Percentiles rank a stretch among this genome's conserved stretches.
Evolutionary conservation across 495 filamentous ascomycete genomes (phyloP).

Genomic region (Aspergillus avenaceus): DNA sequence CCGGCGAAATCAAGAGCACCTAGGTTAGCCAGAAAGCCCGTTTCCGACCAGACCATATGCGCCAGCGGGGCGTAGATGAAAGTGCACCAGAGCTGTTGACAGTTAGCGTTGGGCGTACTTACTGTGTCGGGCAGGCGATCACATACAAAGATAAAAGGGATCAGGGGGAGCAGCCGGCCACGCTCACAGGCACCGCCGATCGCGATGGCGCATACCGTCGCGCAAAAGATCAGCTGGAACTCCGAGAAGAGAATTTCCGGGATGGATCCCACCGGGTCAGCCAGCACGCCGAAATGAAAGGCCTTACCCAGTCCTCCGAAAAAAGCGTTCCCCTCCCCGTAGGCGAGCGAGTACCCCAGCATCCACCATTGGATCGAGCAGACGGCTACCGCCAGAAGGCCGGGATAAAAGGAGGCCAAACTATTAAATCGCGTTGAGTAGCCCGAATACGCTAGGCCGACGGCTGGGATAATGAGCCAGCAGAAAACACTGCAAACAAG

Average conservation of each 20-base stretch:
- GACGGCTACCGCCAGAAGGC: slow-evolving; percentile 35
- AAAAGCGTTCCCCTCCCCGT: slow-evolving; percentile 31
- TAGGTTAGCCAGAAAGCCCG: slow-evolving; percentile 30
- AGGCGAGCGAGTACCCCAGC: slow-evolving; percentile 40
- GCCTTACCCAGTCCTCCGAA: slow-evolving; percentile 36
- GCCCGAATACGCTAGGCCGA: slow-evolving; percentile 45
- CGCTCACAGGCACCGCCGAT: slow-evolving; percentile 46
- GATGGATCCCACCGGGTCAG: slow-evolving; percentile 37
- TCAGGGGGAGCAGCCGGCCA: slow-evolving; percentile 44
- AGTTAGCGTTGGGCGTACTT: neutral
- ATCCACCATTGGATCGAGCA: slow-evolving; percentile 47
- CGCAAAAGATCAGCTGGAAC: slow-evolving; percentile 51
- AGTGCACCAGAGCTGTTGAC: slow-evolving; percentile 36
- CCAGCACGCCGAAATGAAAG: slow-evolving; percentile 35
- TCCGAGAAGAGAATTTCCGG: slow-evolving; percentile 50
- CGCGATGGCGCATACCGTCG: slow-evolving; percentile 41
- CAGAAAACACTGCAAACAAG: slow-evolving; percentile 42
- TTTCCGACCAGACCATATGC: slow-evolving; percentile 42
- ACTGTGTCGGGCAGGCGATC: neutral
- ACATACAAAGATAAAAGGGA: slow-evolving; percentile 48
- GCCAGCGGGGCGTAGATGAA: slow-evolving; percentile 43
- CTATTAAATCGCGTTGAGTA: slow-evolving; percentile 43
- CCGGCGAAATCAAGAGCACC: slow-evolving; percentile 44
- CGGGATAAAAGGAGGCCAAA: slow-evolving; percentile 44
- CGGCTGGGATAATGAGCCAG: slow-evolving; percentile 39